phyloP scores from a whole-genome alignment of 2,329 filamentous ascomycete genomes.

The Hypoxylon sp. region DNA sequence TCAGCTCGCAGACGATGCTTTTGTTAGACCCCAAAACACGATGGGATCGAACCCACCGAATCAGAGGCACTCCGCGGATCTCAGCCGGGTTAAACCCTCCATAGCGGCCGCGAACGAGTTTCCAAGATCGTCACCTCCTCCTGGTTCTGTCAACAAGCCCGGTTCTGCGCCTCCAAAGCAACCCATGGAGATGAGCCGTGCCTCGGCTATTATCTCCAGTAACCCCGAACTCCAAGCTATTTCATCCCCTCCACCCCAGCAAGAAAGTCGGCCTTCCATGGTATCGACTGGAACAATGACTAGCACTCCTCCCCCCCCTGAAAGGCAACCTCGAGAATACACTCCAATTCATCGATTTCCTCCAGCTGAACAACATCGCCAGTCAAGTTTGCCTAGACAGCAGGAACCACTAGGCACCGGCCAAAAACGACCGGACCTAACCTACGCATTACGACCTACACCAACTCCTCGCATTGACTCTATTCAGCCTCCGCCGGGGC shows the following conservation, averaged over 20 bases:
- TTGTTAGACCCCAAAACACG: slow-evolving; percentile 66
- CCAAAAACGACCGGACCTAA: slow-evolving; percentile 48
- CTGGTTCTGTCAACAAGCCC: slow-evolving; percentile 53
- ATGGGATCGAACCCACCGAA: slow-evolving; percentile 50
- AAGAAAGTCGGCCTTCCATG: slow-evolving; percentile 58
- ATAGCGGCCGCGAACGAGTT: slow-evolving; percentile 44
- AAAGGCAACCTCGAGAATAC: slow-evolving; percentile 63
- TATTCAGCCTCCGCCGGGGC: slow-evolving; percentile 55
- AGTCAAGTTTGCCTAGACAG: slow-evolving; percentile 59
- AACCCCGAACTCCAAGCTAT: slow-evolving; percentile 74
- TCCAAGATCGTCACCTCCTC: slow-evolving; percentile 54
- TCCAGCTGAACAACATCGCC: slow-evolving; percentile 57
- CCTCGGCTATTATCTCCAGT: slow-evolving; percentile 74
- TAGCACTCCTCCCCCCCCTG: slow-evolving; percentile 66
- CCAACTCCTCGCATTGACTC: slow-evolving; percentile 53
- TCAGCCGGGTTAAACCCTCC: slow-evolving; percentile 54
- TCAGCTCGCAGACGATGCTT: slow-evolving; percentile 87
- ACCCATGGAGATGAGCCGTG: slow-evolving; percentile 67
- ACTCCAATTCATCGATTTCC: slow-evolving; percentile 61
- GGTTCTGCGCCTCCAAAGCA: slow-evolving; percentile 60
- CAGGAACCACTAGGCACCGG: slow-evolving; percentile 50
- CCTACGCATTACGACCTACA: slow-evolving; percentile 48
- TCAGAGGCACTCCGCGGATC: slow-evolving; percentile 54
- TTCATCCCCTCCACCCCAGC: slow-evolving; percentile 61
- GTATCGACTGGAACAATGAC: slow-evolving; percentile 86